phyloP scores from a whole-genome alignment of 2,329 filamentous ascomycete genomes.

The Diaporthe citri region DNA sequence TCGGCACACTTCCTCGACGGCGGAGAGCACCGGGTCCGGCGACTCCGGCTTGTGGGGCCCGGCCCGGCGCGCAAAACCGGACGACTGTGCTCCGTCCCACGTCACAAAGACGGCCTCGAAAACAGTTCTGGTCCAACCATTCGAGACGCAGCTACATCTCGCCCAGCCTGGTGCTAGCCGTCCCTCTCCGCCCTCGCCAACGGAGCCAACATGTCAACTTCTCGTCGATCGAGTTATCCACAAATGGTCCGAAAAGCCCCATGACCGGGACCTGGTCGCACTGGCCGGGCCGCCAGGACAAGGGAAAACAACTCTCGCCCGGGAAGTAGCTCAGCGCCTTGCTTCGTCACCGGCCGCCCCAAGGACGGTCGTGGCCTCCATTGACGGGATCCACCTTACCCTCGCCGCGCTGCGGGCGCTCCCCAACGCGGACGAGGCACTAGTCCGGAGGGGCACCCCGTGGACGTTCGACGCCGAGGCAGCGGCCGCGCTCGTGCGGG shows the following conservation, averaged over 20 bases:
- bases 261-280: neutral
- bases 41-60: neutral
- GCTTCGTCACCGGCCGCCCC: neutral
- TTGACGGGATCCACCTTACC: neutral
- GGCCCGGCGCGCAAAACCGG: neutral
- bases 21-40: neutral
- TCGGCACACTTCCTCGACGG: neutral
- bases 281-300: neutral
- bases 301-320: neutral
- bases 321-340: neutral
- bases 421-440: conserved; percentile 49
- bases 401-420: conserved; percentile 37
- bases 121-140: neutral
- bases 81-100: neutral
- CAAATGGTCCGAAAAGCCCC: neutral
- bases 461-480: conserved; percentile 50
- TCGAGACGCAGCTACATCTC: neutral
- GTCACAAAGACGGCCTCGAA: neutral
- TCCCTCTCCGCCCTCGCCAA: neutral
- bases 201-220: neutral
- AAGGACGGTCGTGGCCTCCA: neutral
- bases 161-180: neutral
- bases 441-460: conserved; percentile 49
- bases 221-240: neutral
- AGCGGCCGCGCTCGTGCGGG: conserved; percentile 43